phyloP scores from a whole-genome alignment of 2,329 filamentous ascomycete genomes.

The Didymella exigua region DNA sequence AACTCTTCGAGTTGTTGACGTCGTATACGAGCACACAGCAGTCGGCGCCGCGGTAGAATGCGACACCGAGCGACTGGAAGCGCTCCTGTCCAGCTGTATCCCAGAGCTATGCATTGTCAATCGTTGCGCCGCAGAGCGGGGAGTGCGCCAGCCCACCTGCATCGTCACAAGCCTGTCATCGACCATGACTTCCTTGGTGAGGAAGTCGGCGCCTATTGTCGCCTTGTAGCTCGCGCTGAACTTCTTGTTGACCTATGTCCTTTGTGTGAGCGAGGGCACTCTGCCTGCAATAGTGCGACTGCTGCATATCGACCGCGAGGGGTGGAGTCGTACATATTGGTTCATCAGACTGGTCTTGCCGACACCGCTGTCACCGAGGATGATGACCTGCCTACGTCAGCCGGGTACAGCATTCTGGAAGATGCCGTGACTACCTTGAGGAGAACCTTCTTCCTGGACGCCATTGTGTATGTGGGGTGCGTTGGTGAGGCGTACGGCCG shows the following conservation, averaged over 20 bases:
- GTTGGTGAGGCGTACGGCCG: constrained; percentile 8
- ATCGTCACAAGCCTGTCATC: constrained; percentile 98
- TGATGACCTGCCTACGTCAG: constrained; percentile 76
- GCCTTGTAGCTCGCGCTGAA: constrained; percentile 99
- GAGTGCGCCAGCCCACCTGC: constrained; percentile 70
- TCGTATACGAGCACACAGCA: constrained; percentile 98
- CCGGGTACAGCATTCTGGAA: not conserved
- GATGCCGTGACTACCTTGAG: constrained; percentile 69
- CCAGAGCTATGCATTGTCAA: constrained; percentile 72
- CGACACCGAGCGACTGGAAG: constrained; percentile 95
- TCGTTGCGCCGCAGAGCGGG: constrained; percentile 8
- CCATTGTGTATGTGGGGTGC: constrained; percentile 31
- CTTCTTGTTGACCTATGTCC: constrained; percentile 93
- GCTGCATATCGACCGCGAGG: not conserved
- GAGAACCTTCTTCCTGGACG: constrained; percentile 76
- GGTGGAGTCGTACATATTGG: constrained; percentile 83
- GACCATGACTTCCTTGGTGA: constrained; percentile 96
- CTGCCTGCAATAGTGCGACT: not conserved
- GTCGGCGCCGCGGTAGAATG: constrained; percentile 96
- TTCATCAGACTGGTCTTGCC: constrained; percentile 99
- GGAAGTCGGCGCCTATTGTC: constrained; percentile 97
- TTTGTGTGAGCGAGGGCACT: constrained; percentile 16
- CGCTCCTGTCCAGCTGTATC: constrained; percentile 97
- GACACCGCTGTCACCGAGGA: constrained; percentile 97
- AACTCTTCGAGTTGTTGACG: constrained; percentile 99